Evolutionary conservation across 805 yeast genomes (phyloP), one percentile per base, ranked within the genome.

Genomic region (Candida sithepensis): DNA sequence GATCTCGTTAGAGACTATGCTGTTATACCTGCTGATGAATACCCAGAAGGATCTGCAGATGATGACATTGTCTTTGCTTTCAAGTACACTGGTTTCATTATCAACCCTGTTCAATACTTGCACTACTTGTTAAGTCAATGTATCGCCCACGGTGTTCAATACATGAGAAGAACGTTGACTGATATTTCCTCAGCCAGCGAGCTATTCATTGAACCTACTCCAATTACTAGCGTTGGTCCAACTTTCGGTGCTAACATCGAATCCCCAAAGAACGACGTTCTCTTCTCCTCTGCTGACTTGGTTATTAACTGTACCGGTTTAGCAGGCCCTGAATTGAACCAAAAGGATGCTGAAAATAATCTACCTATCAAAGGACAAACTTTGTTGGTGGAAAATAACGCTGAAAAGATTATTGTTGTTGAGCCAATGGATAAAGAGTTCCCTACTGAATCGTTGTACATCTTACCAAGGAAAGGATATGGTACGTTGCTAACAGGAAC

Each of bases 391-490:
- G 69, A 76, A 45, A 80, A 79, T 58, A 71, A 67, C 44, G 50
- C 67, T 51, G 59, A 61, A 55, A 56, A 54, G 50, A 58, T 75
- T 63, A 42, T 66, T 18, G 58, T 62, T 34, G 67, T 70, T 19
- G 68, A 67, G 14, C 57, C 60, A 22, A 50, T 55, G 55, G 65
- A 63, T 38, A 34, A 52, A 16, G 65, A 57, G 7, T 58, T 63
- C 53, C 70, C 72, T 0, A 64, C 67, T 21, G 87, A 82, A 54
- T 66, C 72, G 44, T 65, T 81, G 22, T 81, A 82, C 56, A 69
- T 79, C 37, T 73, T 82, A 66, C 88, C 88, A n/a, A 65, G 88
- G 41, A 77, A 74, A 48, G 88, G 82, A 56, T 86, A 86, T 19
- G 85, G 85, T 32, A 71, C 79, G 20, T 76, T 82, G 32, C 68